These are phyloP conservation scores for Epipyxis sp. DNA, from an alignment of 108 stramenopile species.

Conservation along the genomic window DNA sequence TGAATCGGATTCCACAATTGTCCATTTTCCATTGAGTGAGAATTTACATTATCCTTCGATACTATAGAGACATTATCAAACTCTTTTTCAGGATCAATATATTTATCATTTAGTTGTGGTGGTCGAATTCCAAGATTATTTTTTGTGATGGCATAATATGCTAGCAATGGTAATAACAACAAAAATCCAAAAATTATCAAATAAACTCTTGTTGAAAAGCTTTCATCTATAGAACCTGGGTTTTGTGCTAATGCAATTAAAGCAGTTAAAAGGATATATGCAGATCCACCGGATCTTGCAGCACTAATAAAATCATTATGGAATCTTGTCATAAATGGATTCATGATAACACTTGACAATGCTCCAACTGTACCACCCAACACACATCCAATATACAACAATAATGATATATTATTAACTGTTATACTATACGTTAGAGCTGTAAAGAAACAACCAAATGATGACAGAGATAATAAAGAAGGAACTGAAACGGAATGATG, in stretches of 20 bases:
- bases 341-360: conserved; percentile 1
- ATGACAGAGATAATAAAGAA: not conserved
- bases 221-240: not conserved
- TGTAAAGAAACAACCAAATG: conserved; percentile 7
- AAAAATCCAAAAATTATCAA: not conserved
- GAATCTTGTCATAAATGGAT: conserved; percentile 7
- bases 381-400: not conserved
- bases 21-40: too few species aligned
- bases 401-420: not conserved
- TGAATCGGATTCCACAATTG: not conserved
- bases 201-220: not conserved
- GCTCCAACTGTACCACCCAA: not conserved
- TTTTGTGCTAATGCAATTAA: not conserved
- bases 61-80: too few species aligned
- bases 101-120: too few species aligned
- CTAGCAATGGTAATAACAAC: conserved; percentile 4
- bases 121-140: not conserved
- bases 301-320: conserved; percentile 8
- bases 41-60: too few species aligned
- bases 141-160: not conserved
- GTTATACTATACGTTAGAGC: not conserved
- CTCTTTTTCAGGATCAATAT: too few species aligned
- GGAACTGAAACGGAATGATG: not conserved
- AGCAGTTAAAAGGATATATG: not conserved
- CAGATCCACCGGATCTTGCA: conserved; percentile 1